Conservation (phyloP, 495 filamentous ascomycete species). For the Aspergillus biplanus region DNA sequence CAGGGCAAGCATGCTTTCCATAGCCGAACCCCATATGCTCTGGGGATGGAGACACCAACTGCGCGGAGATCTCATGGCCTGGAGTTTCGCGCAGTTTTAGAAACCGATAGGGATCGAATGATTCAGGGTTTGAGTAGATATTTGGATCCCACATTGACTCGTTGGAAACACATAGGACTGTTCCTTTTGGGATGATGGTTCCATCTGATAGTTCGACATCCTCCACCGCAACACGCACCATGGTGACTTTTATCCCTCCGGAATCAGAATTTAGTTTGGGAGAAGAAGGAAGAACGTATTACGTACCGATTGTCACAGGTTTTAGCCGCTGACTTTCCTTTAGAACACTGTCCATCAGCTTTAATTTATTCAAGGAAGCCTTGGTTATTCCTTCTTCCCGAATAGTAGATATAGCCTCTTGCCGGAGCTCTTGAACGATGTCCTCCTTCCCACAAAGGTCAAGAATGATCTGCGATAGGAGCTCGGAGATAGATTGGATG, state of each 20-base stretch:
- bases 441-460: slow-evolving; percentile 19
- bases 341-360: slow-evolving; percentile 50
- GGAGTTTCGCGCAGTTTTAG: slow-evolving; percentile 28
- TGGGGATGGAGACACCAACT: slow-evolving; percentile 2
- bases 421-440: not conserved
- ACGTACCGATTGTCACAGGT: slow-evolving; percentile 38
- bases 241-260: slow-evolving; percentile 27
- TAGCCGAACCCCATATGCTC: slow-evolving; percentile 23
- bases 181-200: slow-evolving; percentile 14
- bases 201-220: slow-evolving; percentile 26
- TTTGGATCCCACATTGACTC: slow-evolving; percentile 28
- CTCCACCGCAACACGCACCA: slow-evolving; percentile 35
- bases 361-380: slow-evolving; percentile 16
- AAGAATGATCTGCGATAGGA: slow-evolving; percentile 23
- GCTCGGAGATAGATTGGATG: slow-evolving; percentile 29
- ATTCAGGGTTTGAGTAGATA: slow-evolving; percentile 22
- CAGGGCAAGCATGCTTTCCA: slow-evolving; percentile 51
- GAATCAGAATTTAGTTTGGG: not conserved
- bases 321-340: slow-evolving; percentile 51
- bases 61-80: not conserved
- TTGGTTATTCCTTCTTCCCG: slow-evolving; percentile 9
- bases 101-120: slow-evolving; percentile 29
- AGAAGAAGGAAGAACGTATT: not conserved
- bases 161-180: slow-evolving; percentile 22
- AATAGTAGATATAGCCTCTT: slow-evolving; percentile 6